phyloP scores from a whole-genome alignment of 176 grass and related monocot genomes.

The Leersia perrieri region DNA sequence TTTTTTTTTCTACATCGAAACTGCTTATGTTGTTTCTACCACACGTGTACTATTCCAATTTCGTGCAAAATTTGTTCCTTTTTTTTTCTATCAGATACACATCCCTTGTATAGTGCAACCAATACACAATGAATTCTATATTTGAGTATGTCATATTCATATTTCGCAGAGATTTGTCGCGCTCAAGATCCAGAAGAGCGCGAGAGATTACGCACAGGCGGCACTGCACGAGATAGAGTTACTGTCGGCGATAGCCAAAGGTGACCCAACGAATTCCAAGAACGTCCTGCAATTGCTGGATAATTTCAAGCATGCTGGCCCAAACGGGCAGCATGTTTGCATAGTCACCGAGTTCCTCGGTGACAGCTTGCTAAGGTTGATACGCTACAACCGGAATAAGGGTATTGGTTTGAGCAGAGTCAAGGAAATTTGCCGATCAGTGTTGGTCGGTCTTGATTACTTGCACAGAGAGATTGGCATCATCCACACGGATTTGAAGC shows the following conservation, averaged over 20 bases:
- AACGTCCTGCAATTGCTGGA: slow-evolving; percentile 62
- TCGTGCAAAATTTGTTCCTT: neutral
- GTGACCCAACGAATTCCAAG: slow-evolving; percentile 71
- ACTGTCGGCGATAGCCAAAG: slow-evolving; percentile 62
- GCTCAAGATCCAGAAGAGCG: slow-evolving; percentile 95
- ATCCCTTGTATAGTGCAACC: neutral
- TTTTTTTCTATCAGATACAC: neutral
- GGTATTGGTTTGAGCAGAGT: slow-evolving; percentile 71
- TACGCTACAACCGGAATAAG: slow-evolving; percentile 70
- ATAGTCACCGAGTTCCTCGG: slow-evolving; percentile 77
- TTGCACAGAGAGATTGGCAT: slow-evolving; percentile 70
- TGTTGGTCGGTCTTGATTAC: slow-evolving; percentile 76
- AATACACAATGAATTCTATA: neutral
- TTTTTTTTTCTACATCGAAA: neutral
- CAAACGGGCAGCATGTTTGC: slow-evolving; percentile 77
- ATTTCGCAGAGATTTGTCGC: slow-evolving; percentile 76
- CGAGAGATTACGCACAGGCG: slow-evolving; percentile 73
- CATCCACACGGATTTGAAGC: slow-evolving; percentile 88
- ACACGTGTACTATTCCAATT: neutral
- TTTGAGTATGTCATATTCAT: neutral
- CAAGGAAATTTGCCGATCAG: slow-evolving; percentile 62
- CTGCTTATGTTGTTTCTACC: neutral
- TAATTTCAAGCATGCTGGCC: slow-evolving; percentile 88
- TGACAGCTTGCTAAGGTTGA: slow-evolving; percentile 75
- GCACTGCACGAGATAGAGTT: slow-evolving; percentile 84